Conservation (phyloP, 2,329 filamentous ascomycete species). For the Penicillium janthinellum region DNA sequence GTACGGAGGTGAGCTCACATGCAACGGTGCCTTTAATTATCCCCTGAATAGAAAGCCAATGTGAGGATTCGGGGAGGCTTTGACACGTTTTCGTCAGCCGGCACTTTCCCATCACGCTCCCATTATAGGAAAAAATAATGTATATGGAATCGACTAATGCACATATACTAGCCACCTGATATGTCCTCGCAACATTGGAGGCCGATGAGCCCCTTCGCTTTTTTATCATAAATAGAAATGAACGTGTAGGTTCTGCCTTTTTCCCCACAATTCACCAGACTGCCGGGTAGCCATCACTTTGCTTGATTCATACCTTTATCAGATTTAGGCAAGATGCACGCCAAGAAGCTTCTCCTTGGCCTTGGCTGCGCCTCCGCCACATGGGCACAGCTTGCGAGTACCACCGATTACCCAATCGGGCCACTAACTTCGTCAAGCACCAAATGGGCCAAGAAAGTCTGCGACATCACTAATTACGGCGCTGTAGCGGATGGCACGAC, state of each 20-base stretch:
- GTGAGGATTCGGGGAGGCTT: neutral
- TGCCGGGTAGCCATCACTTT: neutral
- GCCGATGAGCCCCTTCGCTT: neutral
- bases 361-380: conserved; percentile 8
- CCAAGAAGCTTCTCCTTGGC: conserved; percentile 5
- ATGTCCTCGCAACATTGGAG: neutral
- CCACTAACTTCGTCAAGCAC: conserved; percentile 5
- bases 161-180: neutral
- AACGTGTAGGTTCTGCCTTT: neutral
- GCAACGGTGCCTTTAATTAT: conserved; percentile 5
- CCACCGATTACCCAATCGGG: conserved; percentile 11
- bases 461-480: conserved; percentile 55
- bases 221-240: neutral
- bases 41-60: conserved; percentile 7
- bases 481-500: conserved; percentile 52
- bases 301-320: neutral
- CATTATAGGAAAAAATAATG: conserved; percentile 10
- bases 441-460: conserved; percentile 33
- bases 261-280: neutral
- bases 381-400: conserved; percentile 12
- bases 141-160: neutral
- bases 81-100: neutral
- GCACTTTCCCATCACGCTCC: neutral
- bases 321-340: conserved; percentile 4
- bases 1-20: neutral